phyloP scores from a whole-genome alignment of 2,329 filamentous ascomycete species.

The Ustulina deusta region DNA sequence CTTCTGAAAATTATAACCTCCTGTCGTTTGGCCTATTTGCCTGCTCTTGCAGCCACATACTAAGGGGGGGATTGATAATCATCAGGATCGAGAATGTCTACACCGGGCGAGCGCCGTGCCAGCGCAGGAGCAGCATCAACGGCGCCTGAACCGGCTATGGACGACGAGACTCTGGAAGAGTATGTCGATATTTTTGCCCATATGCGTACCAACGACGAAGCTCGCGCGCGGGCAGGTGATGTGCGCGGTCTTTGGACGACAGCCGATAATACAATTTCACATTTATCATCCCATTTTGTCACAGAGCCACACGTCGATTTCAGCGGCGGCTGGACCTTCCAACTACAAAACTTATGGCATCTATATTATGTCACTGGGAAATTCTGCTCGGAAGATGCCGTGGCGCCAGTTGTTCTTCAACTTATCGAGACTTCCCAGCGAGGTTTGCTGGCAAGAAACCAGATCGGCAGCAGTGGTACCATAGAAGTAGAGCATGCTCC shows the following conservation, averaged over 20 bases:
- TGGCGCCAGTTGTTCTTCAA: slow-evolving; percentile 40
- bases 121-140: slow-evolving; percentile 15
- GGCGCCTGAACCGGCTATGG: slow-evolving; percentile 23
- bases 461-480: slow-evolving; percentile 26
- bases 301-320: slow-evolving; percentile 43
- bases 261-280: slow-evolving; percentile 40
- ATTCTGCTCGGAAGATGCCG: slow-evolving; percentile 33
- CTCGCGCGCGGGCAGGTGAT: slow-evolving; percentile 39
- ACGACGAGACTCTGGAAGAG: slow-evolving; percentile 36
- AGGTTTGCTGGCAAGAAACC: slow-evolving; percentile 37
- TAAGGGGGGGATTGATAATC: not conserved
- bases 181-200: slow-evolving; percentile 42
- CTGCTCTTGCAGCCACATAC: not conserved
- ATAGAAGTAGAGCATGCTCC: slow-evolving; percentile 37
- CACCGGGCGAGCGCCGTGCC: slow-evolving; percentile 22
- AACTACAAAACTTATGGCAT: slow-evolving; percentile 44
- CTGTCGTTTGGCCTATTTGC: not conserved
- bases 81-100: slow-evolving; percentile 34
- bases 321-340: slow-evolving; percentile 39
- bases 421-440: slow-evolving; percentile 41
- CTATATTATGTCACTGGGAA: slow-evolving; percentile 42
- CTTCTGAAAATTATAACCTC: not conserved
- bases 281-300: slow-evolving; percentile 41
- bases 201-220: slow-evolving; percentile 39
- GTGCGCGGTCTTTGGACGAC: slow-evolving; percentile 40